Evolutionary conservation across 179 eudicot species (phyloP), one percentile per base, ranked within the genome.

Genomic region (Spinacia oleracea): DNA sequence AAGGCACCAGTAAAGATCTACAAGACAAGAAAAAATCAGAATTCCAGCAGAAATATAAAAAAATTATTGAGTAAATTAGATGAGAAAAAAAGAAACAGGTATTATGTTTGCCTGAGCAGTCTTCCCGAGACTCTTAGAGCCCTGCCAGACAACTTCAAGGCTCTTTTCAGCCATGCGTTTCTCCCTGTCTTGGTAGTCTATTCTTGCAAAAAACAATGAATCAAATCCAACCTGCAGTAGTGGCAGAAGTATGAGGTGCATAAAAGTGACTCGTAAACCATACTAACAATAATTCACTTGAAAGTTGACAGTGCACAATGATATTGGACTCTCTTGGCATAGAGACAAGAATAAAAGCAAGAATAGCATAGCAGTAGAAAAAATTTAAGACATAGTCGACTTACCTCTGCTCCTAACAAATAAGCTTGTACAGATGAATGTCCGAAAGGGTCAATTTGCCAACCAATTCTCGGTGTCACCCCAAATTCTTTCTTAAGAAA

Each of bases 371-470:
- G 35, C 50, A 51, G 27, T 2, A 72, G 27, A 51, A 50, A 60
- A 55, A 79, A 77, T 32, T 46, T 5, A 59, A 21, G 32, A 58
- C 53, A 42, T 51, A 69, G 48, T 9, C 69, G 35, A 56, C 55
- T 43, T 34, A 94, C 99, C 97, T 96, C 98, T 60, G 99, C 98
- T 50, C 98, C 96, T 77, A 96, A 84, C 76, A 96, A 88, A 87
- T 94, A 96, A 79, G 96, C 99, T 86, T 94, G 97, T 76, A 96
- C 93, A 27, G 98, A 97, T 18, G 99, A 94, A 88, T 96, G 99
- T 70, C 98, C 99, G 85, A 96, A 96, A 6, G 99, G 99, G 63
- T 96, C 99, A 59, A 94, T 94, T 84, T 96, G 99, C 99, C 99
- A 96, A 68, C 99, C 99, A 73, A 92, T 87, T 89, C 98, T 90